Conservation (phyloP, 108 stramenopile species). For the Cylindrotheca closterium region DNA sequence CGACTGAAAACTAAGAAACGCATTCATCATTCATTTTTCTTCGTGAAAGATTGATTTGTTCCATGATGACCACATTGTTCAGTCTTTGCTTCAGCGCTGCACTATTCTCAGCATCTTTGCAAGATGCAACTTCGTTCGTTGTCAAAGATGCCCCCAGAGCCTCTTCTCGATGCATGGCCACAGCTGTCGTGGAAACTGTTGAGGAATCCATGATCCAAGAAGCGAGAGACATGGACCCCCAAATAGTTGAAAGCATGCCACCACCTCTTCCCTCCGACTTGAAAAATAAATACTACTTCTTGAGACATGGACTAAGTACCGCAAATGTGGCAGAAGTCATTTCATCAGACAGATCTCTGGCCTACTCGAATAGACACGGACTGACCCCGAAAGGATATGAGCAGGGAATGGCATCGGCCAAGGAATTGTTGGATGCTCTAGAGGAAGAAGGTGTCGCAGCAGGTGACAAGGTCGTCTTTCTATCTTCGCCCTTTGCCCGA, state of each 20-base stretch:
- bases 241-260: slow-evolving; percentile 53
- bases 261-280: slow-evolving; percentile 48
- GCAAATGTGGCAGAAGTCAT: slow-evolving; percentile 82
- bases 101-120: too few relatives aligned
- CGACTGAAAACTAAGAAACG: too few relatives aligned
- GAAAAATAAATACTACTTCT: slow-evolving; percentile 68
- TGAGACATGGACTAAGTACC: slow-evolving; percentile 77
- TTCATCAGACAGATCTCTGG: slow-evolving; percentile 71
- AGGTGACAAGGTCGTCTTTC: slow-evolving; percentile 52
- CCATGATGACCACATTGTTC: too few relatives aligned
- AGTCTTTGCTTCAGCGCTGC: too few relatives aligned
- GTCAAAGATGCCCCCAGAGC: too few relatives aligned
- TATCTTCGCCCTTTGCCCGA: slow-evolving; percentile 81
- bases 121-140: too few relatives aligned
- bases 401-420: slow-evolving; percentile 62
- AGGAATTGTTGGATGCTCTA: slow-evolving; percentile 35
- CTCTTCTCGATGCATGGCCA: too few relatives aligned
- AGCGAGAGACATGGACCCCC: slow-evolving; percentile 46
- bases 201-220: slow-evolving; percentile 50
- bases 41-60: too few relatives aligned
- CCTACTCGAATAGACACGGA: slow-evolving; percentile 65
- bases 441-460: slow-evolving; percentile 11
- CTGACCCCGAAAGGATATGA: slow-evolving; percentile 68
- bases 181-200: slow-evolving; percentile 56
- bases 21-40: too few relatives aligned